Percentiles rank a stretch among this genome's conserved stretches.
Conservation (phyloP, 2,329 filamentous ascomycete species). For the Stachybotrys chlorohalonatus region DNA sequence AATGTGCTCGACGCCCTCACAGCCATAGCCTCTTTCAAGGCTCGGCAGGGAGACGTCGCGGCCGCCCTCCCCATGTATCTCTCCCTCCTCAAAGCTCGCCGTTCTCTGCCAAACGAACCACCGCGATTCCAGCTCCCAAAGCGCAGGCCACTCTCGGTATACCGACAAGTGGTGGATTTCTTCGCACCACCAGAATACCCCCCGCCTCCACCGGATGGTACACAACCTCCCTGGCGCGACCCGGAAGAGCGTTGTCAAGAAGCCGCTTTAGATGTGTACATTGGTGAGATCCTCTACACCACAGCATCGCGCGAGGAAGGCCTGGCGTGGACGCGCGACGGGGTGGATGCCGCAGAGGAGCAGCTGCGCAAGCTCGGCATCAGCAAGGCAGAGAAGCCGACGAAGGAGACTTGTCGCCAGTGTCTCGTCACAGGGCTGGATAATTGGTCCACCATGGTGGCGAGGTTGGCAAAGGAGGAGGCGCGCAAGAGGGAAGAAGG, state of each 20-base stretch:
- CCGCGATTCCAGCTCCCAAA: slow-evolving; percentile 9
- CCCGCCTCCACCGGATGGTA: slow-evolving; percentile 59
- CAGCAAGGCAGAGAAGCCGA: slow-evolving; percentile 13
- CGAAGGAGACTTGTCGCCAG: slow-evolving; percentile 56
- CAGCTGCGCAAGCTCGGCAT: slow-evolving; percentile 40
- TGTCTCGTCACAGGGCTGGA: slow-evolving; percentile 68
- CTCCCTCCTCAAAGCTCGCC: slow-evolving; percentile 72
- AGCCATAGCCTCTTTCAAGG: slow-evolving; percentile 69
- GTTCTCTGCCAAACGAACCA: slow-evolving; percentile 39
- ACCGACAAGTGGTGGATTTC: slow-evolving; percentile 12
- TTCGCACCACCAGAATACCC: slow-evolving; percentile 55
- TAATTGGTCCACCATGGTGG: slow-evolving; percentile 80
- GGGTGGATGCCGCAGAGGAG: slow-evolving; percentile 70
- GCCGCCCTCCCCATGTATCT: slow-evolving; percentile 75
- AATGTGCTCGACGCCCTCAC: slow-evolving; percentile 73
- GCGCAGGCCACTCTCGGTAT: slow-evolving; percentile 6
- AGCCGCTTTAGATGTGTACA: slow-evolving; percentile 77
- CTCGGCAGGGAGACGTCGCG: slow-evolving; percentile 55
- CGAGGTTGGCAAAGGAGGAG: slow-evolving; percentile 48
- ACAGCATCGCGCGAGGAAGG: slow-evolving; percentile 55
- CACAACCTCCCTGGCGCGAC: slow-evolving; percentile 55
- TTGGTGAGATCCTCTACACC: slow-evolving; percentile 86
- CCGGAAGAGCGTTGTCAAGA: slow-evolving; percentile 68
- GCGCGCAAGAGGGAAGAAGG: slow-evolving; percentile 22
- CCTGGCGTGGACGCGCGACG: slow-evolving; percentile 82